These are phyloP conservation scores for Pleodorina starrii DNA, from an alignment of 139 green algal genomes.

Conservation along the genomic window DNA sequence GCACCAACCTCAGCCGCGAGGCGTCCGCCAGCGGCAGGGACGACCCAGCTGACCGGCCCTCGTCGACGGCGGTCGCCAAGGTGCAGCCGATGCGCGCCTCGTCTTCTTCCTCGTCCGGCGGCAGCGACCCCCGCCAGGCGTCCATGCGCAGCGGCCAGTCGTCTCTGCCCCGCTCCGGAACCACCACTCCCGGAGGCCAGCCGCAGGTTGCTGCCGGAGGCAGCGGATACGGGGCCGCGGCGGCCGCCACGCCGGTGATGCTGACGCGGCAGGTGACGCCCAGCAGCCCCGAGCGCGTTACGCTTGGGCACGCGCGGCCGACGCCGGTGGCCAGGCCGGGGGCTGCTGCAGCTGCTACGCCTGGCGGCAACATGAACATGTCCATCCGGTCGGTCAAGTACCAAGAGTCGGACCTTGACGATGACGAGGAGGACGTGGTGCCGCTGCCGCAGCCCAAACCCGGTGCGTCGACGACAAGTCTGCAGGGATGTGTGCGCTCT, in stretches of 20 bases:
- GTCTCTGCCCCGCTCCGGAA: not conserved
- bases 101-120: too few relatives aligned
- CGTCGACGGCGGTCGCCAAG: too few relatives aligned
- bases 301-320: not conserved
- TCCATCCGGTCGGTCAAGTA: conserved; percentile 54
- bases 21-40: not conserved
- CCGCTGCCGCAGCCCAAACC: conserved; percentile 36
- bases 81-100: too few relatives aligned
- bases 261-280: not conserved
- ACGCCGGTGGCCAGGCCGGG: not conserved
- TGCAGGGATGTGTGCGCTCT: too few relatives aligned
- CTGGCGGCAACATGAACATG: conserved; percentile 52
- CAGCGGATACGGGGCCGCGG: not conserved
- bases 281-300: not conserved
- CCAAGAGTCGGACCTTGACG: conserved; percentile 35
- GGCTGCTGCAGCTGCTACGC: not conserved
- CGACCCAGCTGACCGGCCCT: too few relatives aligned
- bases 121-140: not conserved
- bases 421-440: conserved; percentile 33
- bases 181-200: not conserved
- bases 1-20: not conserved
- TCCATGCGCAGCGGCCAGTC: not conserved
- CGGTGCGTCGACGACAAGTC: too few relatives aligned
- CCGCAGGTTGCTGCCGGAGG: too few relatives aligned
- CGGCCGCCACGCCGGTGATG: not conserved